Base-by-base conservation (phyloP, 2,329 filamentous ascomycete genomes). In the Penicillium sp. region DNA sequence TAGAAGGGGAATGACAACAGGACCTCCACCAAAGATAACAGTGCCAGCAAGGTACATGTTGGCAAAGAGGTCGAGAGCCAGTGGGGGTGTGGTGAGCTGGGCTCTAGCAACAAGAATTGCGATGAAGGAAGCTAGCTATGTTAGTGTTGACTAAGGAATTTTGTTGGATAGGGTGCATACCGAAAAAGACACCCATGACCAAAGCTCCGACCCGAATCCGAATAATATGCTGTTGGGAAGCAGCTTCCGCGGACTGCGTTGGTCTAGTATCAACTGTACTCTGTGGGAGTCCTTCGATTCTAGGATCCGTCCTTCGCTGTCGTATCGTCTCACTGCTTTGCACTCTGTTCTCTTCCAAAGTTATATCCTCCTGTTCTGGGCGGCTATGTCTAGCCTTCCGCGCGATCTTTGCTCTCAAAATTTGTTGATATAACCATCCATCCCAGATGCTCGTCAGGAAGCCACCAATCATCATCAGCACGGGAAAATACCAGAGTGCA, bases 11-110 rank as follows among this genome's bases (percentile, higher is more conserved):
- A 88, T 87, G 0, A 88, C 85, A 0, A 87, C 85, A 0, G 85
- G 85, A 0, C 85, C 85, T 2, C 85, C 85, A 4, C 85, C 85
- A 49, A 87, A 84, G 61, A 86, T 87, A 56, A 87, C 82, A 1
- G 88, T 91, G 0, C 88, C 88, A 0, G 88, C 88, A 0, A 91
- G 83, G 65, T 87, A 90, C 74, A 91, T 82, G 70, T 89, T 91
- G 5, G 86, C 79, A 64, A 91, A 91, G 25, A 91, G 79, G 47
- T 81, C 78, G 62, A 85, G 84, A 0, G 81, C 71, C 0, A 85
- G 72, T 0, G 83, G 77, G 0, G 72, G 73, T 10, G 67, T 41
- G 0, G 71, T 57, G 11, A 81, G 48, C 2, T 74, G 47, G 74
- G 72, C 59, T 66, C 79, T 71, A 0, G 81, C 63, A 16, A 82